Evolutionary conservation across 139 green algal species (phyloP).

Genomic region (Trebouxia sp.): DNA sequence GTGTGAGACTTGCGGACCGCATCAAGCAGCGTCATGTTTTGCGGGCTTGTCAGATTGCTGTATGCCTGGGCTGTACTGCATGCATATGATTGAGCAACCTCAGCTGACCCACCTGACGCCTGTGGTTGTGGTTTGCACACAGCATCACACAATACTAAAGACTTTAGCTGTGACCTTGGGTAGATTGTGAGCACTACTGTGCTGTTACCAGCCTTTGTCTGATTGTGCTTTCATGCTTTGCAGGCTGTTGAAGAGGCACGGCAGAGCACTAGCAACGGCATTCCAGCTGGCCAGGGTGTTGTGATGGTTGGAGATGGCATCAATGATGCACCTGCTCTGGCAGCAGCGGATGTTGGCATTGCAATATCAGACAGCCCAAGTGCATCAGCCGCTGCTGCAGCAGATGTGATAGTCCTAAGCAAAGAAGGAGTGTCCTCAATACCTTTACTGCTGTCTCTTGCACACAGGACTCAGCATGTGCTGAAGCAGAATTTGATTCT

Average conservation of each 20-base stretch:
- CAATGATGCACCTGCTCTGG: conserved; percentile 79
- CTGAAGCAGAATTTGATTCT: conserved; percentile 81
- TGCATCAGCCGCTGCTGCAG: conserved; percentile 74
- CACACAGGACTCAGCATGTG: conserved; percentile 58
- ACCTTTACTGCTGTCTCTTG: conserved; percentile 72
- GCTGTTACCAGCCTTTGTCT: too few species aligned
- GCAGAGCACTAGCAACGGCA: neutral
- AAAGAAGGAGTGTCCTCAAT: conserved; percentile 69
- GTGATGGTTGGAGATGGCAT: conserved; percentile 67
- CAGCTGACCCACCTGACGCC: too few species aligned
- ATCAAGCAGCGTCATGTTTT: too few species aligned
- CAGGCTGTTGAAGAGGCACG: conserved; percentile 17
- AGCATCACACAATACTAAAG: too few species aligned
- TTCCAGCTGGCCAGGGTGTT: neutral
- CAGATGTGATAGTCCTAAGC: conserved; percentile 84
- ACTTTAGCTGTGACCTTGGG: too few species aligned
- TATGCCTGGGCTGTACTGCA: too few species aligned
- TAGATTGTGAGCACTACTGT: too few species aligned
- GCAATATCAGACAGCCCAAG: conserved; percentile 62
- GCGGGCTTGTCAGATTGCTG: too few species aligned
- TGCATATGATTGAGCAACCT: too few species aligned
- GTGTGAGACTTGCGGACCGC: too few species aligned
- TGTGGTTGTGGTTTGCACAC: too few species aligned
- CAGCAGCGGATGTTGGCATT: conserved; percentile 71
- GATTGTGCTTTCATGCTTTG: too few species aligned